These are phyloP conservation scores for Elsinoe batatas DNA, from an alignment of 2,329 filamentous ascomycete species.

Conservation along the genomic window DNA sequence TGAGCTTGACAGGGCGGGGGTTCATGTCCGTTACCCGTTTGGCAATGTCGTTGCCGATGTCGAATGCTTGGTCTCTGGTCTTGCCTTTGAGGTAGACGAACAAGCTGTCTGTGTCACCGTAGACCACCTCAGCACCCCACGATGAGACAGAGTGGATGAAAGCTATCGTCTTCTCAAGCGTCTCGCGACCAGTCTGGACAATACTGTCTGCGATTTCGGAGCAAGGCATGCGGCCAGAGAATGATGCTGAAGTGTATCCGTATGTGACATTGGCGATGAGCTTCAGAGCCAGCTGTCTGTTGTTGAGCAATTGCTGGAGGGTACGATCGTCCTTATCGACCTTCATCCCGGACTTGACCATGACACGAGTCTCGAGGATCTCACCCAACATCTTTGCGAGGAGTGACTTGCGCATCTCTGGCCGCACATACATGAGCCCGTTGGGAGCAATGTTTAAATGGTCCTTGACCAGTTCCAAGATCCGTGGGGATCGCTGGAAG, in stretches of 20 bases:
- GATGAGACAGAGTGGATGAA: constrained; percentile 76
- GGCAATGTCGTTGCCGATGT: constrained; percentile 86
- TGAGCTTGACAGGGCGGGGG: constrained; percentile 84
- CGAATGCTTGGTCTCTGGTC: constrained; percentile 79
- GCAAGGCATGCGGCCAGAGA: constrained; percentile 95
- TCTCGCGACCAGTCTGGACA: constrained; percentile 90
- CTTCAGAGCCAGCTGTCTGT: constrained; percentile 86
- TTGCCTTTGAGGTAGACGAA: constrained; percentile 85
- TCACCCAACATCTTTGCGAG: constrained; percentile 94
- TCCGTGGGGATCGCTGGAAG: constrained; percentile 64
- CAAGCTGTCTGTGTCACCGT: constrained; percentile 92
- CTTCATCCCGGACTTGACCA: constrained; percentile 98
- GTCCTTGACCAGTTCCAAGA: constrained; percentile 70
- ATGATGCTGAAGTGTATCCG: constrained; percentile 92
- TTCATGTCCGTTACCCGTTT: constrained; percentile 80
- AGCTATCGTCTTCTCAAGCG: constrained; percentile 84
- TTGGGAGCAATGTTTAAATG: constrained; percentile 90
- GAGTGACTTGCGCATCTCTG: constrained; percentile 76
- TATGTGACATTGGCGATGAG: constrained; percentile 98
- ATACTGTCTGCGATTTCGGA: constrained; percentile 97
- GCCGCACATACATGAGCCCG: constrained; percentile 88
- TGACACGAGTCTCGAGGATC: constrained; percentile 88
- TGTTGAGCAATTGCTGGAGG: constrained; percentile 80
- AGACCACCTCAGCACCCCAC: constrained; percentile 95
- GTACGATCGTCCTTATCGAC: constrained; percentile 77